phyloP scores from a whole-genome alignment of 805 yeast species.

The Candida yuanshanica region DNA sequence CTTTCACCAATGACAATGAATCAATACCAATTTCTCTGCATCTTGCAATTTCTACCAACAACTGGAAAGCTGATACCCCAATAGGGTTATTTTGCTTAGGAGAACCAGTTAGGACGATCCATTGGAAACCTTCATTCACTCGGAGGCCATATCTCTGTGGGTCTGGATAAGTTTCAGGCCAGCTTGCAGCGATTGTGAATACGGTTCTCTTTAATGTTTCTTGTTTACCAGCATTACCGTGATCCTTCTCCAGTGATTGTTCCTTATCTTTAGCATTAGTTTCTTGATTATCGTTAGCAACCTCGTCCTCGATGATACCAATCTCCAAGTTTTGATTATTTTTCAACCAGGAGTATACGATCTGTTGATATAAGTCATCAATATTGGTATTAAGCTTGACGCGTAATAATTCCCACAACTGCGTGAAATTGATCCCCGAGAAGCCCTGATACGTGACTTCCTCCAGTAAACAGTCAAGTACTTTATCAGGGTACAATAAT shows the following conservation, averaged over 20 bases:
- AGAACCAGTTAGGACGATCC: constrained; percentile 52
- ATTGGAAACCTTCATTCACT: constrained; percentile 51
- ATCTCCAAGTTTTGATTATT: constrained; percentile 17
- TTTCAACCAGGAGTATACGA: constrained; percentile 34
- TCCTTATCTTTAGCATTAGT: background rate
- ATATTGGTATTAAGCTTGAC: constrained; percentile 11
- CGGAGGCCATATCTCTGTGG: constrained; percentile 19
- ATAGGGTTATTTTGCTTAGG: constrained; percentile 44
- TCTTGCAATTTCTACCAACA: constrained; percentile 56
- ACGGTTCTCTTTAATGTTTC: no score
- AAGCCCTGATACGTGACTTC: constrained; percentile 31
- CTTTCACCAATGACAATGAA: constrained; percentile 48
- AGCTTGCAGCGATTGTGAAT: no score
- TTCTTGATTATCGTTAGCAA: background rate
- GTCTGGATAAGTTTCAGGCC: background rate
- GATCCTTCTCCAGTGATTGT: background rate
- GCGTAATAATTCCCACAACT: constrained; percentile 29
- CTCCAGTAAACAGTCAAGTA: constrained; percentile 29
- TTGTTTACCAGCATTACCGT: no score
- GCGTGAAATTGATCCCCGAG: constrained; percentile 25
- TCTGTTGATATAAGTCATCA: constrained; percentile 27
- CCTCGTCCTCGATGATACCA: background rate
- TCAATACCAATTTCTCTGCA: constrained; percentile 51
- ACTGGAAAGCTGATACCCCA: constrained; percentile 50
- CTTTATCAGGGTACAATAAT: constrained; percentile 26